Percentiles rank a stretch among this genome's conserved stretches.
Evolutionary conservation across 257 asterid species (phyloP).

Genomic region (Capsicum rhomboideum): DNA sequence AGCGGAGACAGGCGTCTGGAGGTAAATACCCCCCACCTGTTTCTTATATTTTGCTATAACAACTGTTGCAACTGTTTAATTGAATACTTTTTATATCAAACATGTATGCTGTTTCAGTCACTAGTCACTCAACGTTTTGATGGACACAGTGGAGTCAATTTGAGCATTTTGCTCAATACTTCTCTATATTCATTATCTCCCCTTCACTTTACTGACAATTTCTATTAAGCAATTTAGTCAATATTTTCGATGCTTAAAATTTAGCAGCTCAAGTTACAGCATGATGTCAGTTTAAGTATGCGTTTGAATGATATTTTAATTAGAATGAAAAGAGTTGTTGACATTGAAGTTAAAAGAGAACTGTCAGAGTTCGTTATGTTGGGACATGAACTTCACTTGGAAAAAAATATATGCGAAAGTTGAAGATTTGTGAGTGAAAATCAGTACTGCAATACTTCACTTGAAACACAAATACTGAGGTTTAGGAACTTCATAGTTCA

Average conservation of each 20-base stretch:
- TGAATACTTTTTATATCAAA: not conserved
- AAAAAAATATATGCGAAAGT: not conserved
- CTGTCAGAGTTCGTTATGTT: not conserved
- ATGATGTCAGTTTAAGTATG: not conserved
- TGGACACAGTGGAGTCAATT: not conserved
- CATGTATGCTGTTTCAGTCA: not conserved
- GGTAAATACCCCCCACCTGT: constrained; percentile 32
- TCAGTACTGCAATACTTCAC: not conserved
- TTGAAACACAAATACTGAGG: not conserved
- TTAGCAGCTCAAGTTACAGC: not conserved
- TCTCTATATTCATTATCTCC: not conserved
- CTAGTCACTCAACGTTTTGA: not conserved
- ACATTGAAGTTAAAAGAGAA: not conserved
- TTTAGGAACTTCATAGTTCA: not conserved
- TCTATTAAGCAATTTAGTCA: not conserved
- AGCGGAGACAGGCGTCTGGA: constrained; percentile 67
- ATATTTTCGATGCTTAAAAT: not conserved
- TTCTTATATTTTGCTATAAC: not conserved
- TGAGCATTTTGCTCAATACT: not conserved
- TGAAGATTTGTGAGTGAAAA: not conserved
- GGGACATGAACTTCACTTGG: not conserved
- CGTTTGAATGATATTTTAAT: not conserved
- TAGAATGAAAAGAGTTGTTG: not conserved
- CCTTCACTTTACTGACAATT: not conserved
- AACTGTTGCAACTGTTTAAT: not conserved